These are phyloP conservation scores for Saturnispora kantuleensis DNA, from an alignment of 805 yeast genomes.

Conservation along the genomic window DNA sequence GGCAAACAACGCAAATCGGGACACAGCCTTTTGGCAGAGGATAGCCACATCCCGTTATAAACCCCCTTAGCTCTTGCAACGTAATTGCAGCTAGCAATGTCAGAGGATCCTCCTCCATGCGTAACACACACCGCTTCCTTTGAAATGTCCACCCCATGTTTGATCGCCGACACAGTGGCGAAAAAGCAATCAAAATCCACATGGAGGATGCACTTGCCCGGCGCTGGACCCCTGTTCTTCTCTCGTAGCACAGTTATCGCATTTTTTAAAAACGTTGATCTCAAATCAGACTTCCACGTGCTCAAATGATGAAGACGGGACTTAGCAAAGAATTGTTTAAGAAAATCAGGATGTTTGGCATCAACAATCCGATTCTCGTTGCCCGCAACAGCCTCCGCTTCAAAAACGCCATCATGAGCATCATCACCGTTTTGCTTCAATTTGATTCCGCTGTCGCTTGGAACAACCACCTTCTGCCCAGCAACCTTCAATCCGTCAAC, in stretches of 20 bases:
- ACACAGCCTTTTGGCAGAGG: constrained; percentile 52
- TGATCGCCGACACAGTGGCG: constrained; percentile 70
- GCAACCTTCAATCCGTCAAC: constrained; percentile 31
- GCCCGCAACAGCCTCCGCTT: too few relatives aligned
- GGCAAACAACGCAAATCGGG: constrained; percentile 51
- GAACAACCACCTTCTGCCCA: constrained; percentile 40
- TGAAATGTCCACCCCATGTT: constrained; percentile 34
- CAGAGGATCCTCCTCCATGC: constrained; percentile 54
- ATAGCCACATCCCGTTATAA: constrained; percentile 84
- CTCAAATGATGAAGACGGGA: constrained; percentile 86
- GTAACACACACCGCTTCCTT: constrained; percentile 52
- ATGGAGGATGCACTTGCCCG: constrained; percentile 44
- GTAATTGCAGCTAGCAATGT: constrained; percentile 88
- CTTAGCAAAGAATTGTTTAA: constrained; percentile 60
- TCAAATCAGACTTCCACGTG: constrained; percentile 70
- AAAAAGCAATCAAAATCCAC: constrained; percentile 93
- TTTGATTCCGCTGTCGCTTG: constrained; percentile 10
- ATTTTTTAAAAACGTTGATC: constrained; percentile 45
- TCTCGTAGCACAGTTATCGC: constrained; percentile 27
- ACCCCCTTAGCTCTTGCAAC: constrained; percentile 74
- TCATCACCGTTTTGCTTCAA: constrained; percentile 4
- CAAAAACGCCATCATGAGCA: constrained; percentile 1
- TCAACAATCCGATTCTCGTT: constrained; percentile 26
- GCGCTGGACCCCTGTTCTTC: constrained; percentile 1
- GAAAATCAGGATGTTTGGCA: constrained; percentile 70